phyloP scores from a whole-genome alignment of 2,329 filamentous ascomycete species.

The Hypoxylon sp. region DNA sequence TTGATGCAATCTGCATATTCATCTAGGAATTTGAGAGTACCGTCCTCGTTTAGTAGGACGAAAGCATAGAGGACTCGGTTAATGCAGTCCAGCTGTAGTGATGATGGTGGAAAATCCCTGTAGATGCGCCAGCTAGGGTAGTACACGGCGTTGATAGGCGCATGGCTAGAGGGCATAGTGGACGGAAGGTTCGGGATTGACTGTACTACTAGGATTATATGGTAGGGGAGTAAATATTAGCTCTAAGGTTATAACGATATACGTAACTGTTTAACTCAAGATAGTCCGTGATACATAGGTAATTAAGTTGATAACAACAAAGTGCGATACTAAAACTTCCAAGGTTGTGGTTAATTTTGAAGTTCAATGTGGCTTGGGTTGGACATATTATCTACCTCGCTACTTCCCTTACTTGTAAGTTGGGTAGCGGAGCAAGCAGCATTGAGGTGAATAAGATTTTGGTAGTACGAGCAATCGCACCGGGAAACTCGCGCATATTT shows the following conservation, averaged over 20 bases:
- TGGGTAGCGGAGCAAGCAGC: not conserved
- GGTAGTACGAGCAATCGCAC: conserved; percentile 17
- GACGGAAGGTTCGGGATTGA: not conserved
- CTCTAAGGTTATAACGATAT: not conserved
- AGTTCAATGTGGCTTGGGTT: not conserved
- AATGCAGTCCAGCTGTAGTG: conserved; percentile 67
- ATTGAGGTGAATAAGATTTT: not conserved
- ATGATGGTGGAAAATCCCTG: conserved; percentile 67
- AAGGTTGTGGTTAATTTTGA: not conserved
- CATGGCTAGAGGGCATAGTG: conserved; percentile 30
- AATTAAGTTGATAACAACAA: not conserved
- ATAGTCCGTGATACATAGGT: not conserved
- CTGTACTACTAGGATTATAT: not conserved
- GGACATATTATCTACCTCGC: not conserved
- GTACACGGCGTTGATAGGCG: conserved; percentile 68
- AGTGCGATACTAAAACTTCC: not conserved
- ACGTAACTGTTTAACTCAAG: not conserved
- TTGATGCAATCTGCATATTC: conserved; percentile 75
- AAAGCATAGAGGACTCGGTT: conserved; percentile 75
- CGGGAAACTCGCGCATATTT: not conserved
- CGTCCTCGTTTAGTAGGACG: conserved; percentile 61
- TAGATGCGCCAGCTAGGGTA: conserved; percentile 74
- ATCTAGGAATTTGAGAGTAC: conserved; percentile 68
- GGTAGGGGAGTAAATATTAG: not conserved
- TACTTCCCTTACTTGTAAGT: not conserved